phyloP scores from a whole-genome alignment of 495 filamentous ascomycete genomes.

The Hyaloscypha bicolor region DNA sequence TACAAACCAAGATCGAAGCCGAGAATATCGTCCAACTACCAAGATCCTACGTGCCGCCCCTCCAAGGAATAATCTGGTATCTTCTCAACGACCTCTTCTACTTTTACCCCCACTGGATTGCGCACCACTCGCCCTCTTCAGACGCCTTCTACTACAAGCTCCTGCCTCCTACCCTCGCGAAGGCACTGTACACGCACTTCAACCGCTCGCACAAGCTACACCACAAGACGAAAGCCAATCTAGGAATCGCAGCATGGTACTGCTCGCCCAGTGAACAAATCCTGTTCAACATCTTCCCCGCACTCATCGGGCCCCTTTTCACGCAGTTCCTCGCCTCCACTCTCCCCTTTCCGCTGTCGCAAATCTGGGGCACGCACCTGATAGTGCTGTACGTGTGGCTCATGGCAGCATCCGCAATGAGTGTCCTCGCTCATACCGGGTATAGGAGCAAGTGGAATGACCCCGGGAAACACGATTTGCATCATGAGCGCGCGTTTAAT shows the following conservation, averaged over 20 bases:
- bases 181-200: slow-evolving; percentile 5
- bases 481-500: slow-evolving; percentile 15
- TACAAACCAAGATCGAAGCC: background rate
- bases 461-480: slow-evolving; percentile 9
- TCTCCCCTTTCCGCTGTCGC: background rate
- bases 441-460: background rate
- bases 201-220: slow-evolving; percentile 12
- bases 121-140: slow-evolving; percentile 5
- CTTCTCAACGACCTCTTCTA: slow-evolving; percentile 11
- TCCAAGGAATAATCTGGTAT: slow-evolving; percentile 9
- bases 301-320: slow-evolving; percentile 4
- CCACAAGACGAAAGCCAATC: slow-evolving; percentile 6
- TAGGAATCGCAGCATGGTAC: slow-evolving; percentile 9
- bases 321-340: slow-evolving; percentile 2
- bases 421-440: slow-evolving; percentile 5
- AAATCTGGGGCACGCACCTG: slow-evolving; percentile 10
- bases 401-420: slow-evolving; percentile 1
- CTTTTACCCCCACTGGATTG: slow-evolving; percentile 15
- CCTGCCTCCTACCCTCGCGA: background rate
- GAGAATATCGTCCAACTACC: background rate
- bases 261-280: slow-evolving; percentile 14
- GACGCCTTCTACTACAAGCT: slow-evolving; percentile 5
- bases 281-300: slow-evolving; percentile 13
- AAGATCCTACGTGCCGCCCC: slow-evolving; percentile 1
- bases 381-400: slow-evolving; percentile 8